phyloP scores from a whole-genome alignment of 768 basidiomycete genomes.

The Russula lepida region DNA sequence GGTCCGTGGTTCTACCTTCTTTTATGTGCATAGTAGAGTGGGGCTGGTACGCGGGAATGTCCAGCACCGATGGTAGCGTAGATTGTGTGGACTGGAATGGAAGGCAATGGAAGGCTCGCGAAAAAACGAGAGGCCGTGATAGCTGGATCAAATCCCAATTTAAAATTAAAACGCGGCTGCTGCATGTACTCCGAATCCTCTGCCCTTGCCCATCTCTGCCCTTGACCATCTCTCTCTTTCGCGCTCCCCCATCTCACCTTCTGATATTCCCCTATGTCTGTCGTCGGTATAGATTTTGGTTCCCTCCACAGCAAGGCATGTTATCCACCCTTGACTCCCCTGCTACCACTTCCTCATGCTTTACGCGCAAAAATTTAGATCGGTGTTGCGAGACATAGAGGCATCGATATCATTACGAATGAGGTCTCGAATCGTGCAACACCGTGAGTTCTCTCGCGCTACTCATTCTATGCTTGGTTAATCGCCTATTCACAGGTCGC shows the following conservation, averaged over 20 bases:
- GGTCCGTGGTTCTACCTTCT: not conserved
- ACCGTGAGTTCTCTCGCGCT: conserved; percentile 54
- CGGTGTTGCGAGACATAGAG: conserved; percentile 90
- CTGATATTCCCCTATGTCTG: conserved; percentile 51
- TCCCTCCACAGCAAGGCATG: conserved; percentile 79
- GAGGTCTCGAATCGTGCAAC: conserved; percentile 96
- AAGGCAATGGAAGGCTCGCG: conserved; percentile 19
- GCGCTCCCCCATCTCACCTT: not conserved
- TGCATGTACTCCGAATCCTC: too few relatives aligned
- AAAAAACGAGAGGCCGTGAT: conserved; percentile 8
- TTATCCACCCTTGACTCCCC: conserved; percentile 1
- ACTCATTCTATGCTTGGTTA: not conserved
- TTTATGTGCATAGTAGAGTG: not conserved
- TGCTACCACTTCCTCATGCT: not conserved
- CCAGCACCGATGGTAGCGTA: not conserved
- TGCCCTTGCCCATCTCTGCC: conserved; percentile 9
- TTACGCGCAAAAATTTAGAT: conserved; percentile 45
- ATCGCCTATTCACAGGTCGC: conserved; percentile 47
- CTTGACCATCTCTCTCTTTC: not conserved
- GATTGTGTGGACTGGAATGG: not conserved
- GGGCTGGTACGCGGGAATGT: not conserved
- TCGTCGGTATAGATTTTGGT: conserved; percentile 94
- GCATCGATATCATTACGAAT: conserved; percentile 98
- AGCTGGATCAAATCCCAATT: not conserved
- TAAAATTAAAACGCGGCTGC: conserved; percentile 4